Evolutionary conservation across 257 asterid species (phyloP).

Genomic region (Plantago major): DNA sequence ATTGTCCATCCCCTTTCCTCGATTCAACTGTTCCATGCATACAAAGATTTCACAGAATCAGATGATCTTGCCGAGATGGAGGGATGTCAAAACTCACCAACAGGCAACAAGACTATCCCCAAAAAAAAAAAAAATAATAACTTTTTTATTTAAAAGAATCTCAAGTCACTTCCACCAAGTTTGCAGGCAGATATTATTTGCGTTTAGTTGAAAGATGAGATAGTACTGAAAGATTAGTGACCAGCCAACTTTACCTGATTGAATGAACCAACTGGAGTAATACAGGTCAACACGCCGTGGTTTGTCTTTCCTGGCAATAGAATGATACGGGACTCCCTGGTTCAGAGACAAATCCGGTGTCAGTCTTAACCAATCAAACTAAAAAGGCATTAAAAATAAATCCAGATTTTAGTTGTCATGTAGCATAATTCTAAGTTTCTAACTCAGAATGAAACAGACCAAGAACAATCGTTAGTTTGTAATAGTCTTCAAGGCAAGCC

Average conservation of each 20-base stretch:
- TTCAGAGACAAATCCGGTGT: slow-evolving; percentile 12
- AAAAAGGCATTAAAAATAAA: slow-evolving; percentile 3
- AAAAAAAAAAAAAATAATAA: no score
- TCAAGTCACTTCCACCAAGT: no score
- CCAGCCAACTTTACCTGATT: slow-evolving; percentile 50
- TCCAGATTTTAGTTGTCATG: no score
- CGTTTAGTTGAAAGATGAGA: background rate
- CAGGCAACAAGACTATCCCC: no score
- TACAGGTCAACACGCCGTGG: slow-evolving; percentile 84
- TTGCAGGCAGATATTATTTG: no score
- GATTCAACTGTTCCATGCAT: slow-evolving; percentile 60
- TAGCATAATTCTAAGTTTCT: no score
- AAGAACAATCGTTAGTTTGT: no score
- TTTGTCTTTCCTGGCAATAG: slow-evolving; percentile 64
- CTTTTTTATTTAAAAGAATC: no score
- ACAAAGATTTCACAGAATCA: background rate
- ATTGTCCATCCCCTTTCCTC: slow-evolving; percentile 43
- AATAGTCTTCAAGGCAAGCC: no score
- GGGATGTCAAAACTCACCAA: no score
- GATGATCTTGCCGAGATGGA: no score
- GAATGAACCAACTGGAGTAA: slow-evolving; percentile 91
- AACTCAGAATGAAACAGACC: no score
- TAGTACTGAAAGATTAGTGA: background rate
- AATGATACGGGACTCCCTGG: slow-evolving; percentile 71
- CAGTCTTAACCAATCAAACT: slow-evolving; percentile 13